These are phyloP conservation scores for Ormosia semicastrata DNA, from an alignment of 306 rosid species.

Conservation along the genomic window DNA sequence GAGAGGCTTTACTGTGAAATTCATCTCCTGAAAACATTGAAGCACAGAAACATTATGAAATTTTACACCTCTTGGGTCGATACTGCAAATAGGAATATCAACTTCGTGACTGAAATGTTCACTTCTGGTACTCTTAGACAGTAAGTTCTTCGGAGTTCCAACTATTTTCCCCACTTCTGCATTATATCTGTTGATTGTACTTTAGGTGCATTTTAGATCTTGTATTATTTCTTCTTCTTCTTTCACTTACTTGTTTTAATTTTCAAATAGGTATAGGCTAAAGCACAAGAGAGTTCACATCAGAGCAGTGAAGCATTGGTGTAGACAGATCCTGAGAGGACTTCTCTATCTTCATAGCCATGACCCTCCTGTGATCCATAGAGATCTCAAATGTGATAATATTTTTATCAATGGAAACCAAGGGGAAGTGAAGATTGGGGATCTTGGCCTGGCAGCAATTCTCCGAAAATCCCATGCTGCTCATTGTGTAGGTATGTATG, in stretches of 20 bases:
- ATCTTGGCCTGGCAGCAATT: constrained; percentile 94
- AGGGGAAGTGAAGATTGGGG: constrained; percentile 97
- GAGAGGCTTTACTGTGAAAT: constrained; percentile 97
- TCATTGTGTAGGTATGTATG: constrained; percentile 92
- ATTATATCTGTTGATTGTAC: not conserved
- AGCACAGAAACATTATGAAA: constrained; percentile 91
- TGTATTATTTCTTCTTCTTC: constrained; percentile 17
- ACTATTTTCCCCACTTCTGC: not conserved
- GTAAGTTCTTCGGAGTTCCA: constrained; percentile 46
- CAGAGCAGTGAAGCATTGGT: constrained; percentile 97
- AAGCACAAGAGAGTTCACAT: constrained; percentile 87
- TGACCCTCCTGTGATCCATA: constrained; percentile 93
- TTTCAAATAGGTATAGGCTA: constrained; percentile 64
- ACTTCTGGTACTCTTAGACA: constrained; percentile 97
- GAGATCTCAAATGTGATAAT: constrained; percentile 98
- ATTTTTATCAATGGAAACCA: constrained; percentile 92
- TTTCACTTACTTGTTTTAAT: not conserved
- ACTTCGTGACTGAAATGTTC: constrained; percentile 96
- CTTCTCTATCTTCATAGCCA: constrained; percentile 91
- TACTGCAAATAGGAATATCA: constrained; percentile 81
- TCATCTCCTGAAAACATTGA: constrained; percentile 86
- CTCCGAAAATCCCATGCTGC: constrained; percentile 87
- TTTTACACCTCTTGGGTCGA: constrained; percentile 95
- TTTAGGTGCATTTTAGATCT: constrained; percentile 30
- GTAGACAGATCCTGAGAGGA: constrained; percentile 89